Evolutionary conservation across 495 filamentous ascomycete species (phyloP).

Genomic region (Acidiella bohemica): DNA sequence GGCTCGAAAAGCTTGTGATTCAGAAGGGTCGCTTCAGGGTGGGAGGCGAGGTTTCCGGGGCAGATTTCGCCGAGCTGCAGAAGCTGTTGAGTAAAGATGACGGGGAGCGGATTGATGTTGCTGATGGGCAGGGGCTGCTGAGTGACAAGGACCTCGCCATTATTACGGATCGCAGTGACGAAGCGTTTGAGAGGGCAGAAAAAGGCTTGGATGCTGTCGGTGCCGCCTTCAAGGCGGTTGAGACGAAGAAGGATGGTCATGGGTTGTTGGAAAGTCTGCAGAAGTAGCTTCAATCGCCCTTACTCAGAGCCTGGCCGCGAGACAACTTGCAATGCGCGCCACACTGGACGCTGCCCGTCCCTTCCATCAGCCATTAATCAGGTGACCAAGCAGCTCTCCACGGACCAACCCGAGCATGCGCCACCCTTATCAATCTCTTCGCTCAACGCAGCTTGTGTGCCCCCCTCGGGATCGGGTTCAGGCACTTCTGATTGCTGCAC

Average conservation of each 20-base stretch:
- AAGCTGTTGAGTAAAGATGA: slow-evolving; percentile 48
- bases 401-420: too few relatives aligned
- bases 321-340: too few relatives aligned
- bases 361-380: too few relatives aligned
- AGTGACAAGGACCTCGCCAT: slow-evolving; percentile 64
- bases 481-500: too few relatives aligned
- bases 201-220: slow-evolving; percentile 46
- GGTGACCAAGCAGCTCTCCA: too few relatives aligned
- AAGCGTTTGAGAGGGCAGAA: slow-evolving; percentile 71
- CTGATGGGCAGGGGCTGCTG: slow-evolving; percentile 47
- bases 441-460: too few relatives aligned
- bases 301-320: too few relatives aligned
- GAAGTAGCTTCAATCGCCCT: slow-evolving; percentile 16
- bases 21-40: slow-evolving; percentile 69
- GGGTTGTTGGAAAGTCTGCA: slow-evolving; percentile 29
- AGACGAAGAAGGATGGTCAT: slow-evolving; percentile 40
- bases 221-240: slow-evolving; percentile 53
- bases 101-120: slow-evolving; percentile 42
- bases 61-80: slow-evolving; percentile 47
- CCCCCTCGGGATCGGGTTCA: too few relatives aligned
- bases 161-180: slow-evolving; percentile 70
- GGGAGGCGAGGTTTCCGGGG: slow-evolving; percentile 29
- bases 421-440: too few relatives aligned
- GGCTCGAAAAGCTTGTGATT: slow-evolving; percentile 88
- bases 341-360: too few relatives aligned